Conservation (phyloP, 495 filamentous ascomycete genomes). For the Annulohypoxylon moriforme region DNA sequence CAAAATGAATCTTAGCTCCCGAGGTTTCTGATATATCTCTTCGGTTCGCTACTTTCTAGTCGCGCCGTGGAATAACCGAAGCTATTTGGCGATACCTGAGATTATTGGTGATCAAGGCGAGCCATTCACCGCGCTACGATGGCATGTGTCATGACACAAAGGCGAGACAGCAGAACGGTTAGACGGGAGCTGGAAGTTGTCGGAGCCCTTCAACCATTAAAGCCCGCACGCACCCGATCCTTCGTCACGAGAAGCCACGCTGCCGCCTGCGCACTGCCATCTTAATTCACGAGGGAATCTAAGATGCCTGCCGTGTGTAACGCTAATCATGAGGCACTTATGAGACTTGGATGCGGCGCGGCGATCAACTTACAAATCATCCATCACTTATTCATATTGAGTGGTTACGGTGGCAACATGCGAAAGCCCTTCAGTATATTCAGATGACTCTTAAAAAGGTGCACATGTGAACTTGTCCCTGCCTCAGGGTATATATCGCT, state of each 20-base stretch:
- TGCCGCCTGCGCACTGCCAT: conserved; percentile 30
- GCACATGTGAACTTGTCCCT: conserved; percentile 20
- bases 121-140: conserved; percentile 27
- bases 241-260: conserved; percentile 31
- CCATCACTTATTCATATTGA: conserved; percentile 14
- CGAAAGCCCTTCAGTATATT: conserved; percentile 24
- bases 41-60: conserved; percentile 23
- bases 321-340: conserved; percentile 30
- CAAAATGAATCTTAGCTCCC: conserved; percentile 1
- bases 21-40: conserved; percentile 15
- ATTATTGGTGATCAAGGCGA: conserved; percentile 27
- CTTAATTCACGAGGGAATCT: conserved; percentile 29
- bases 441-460: conserved; percentile 18
- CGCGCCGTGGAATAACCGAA: conserved; percentile 37
- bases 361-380: conserved; percentile 26
- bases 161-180: conserved; percentile 19
- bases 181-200: conserved; percentile 22
- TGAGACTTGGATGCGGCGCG: conserved; percentile 29
- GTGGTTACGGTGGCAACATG: conserved; percentile 20
- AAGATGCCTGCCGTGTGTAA: conserved; percentile 38
- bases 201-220: conserved; percentile 22
- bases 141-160: conserved; percentile 16
- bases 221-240: conserved; percentile 36
- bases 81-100: conserved; percentile 24
- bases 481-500: conserved; percentile 17